phyloP scores from a whole-genome alignment of 139 green algal species.

The Astrephomene gubernaculifera region DNA sequence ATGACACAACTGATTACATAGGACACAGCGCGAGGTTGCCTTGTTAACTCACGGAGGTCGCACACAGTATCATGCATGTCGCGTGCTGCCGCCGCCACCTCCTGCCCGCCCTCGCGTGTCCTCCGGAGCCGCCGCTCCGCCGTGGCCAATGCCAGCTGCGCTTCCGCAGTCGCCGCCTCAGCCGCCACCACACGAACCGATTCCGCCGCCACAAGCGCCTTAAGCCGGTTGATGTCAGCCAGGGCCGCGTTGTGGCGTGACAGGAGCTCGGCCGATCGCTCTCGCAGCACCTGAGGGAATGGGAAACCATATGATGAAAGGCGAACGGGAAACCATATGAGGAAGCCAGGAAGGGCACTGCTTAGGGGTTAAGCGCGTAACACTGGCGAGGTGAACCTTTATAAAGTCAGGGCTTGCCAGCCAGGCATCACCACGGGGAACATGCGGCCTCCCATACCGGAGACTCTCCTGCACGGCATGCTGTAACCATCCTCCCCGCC shows the following conservation, averaged over 20 bases:
- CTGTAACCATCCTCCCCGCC: neutral
- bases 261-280: slow-evolving; percentile 11
- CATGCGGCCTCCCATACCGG: no score
- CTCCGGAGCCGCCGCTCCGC: slow-evolving; percentile 42
- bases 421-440: no score
- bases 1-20: no score
- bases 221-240: slow-evolving; percentile 32
- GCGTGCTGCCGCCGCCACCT: slow-evolving; percentile 39
- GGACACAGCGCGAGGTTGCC: no score
- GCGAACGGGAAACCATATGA: no score
- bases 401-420: neutral
- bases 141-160: slow-evolving; percentile 33
- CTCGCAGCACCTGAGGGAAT: slow-evolving; percentile 34
- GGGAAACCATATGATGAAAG: no score
- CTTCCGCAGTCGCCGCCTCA: neutral
- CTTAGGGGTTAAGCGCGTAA: neutral
- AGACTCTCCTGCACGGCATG: no score
- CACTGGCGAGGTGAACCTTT: neutral
- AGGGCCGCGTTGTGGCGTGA: slow-evolving; percentile 7
- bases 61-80: slow-evolving; percentile 40
- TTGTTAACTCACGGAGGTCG: slow-evolving; percentile 46
- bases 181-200: slow-evolving; percentile 15
- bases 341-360: no score
- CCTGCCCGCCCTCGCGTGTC: slow-evolving; percentile 31
- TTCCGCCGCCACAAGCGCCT: slow-evolving; percentile 18